phyloP scores from a whole-genome alignment of 108 stramenopile species.

The Fragilaria radians region DNA sequence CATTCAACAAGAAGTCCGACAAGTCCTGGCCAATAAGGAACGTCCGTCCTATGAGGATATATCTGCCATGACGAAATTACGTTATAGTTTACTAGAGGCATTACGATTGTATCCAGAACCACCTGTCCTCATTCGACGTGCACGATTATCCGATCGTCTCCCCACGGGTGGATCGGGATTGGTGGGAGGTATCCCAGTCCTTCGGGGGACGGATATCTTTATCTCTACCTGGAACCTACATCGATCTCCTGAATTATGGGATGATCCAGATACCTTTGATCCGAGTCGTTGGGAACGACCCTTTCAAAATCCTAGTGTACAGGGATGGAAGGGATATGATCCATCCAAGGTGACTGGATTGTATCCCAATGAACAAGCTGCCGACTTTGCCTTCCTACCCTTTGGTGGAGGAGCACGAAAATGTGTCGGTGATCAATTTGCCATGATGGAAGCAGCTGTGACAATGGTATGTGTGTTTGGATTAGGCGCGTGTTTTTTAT shows the following conservation, averaged over 20 bases:
- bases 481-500: too few relatives aligned
- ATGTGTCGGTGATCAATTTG: conserved; percentile 91
- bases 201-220: conserved; percentile 90
- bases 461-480: conserved; percentile 69
- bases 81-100: conserved; percentile 72
- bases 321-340: conserved; percentile 79
- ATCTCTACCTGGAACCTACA: conserved; percentile 89
- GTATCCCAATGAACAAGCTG: conserved; percentile 78
- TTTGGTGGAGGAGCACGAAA: conserved; percentile 87
- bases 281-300: conserved; percentile 84
- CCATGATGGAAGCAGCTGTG: conserved; percentile 80
- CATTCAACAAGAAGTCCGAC: conserved; percentile 76
- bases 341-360: conserved; percentile 68
- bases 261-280: conserved; percentile 77
- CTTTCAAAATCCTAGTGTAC: conserved; percentile 60
- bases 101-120: conserved; percentile 87
- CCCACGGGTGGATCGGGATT: conserved; percentile 67
- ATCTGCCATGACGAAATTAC: conserved; percentile 70
- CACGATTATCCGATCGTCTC: conserved; percentile 69
- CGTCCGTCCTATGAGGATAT: conserved; percentile 83
- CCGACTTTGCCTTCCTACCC: conserved; percentile 87
- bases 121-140: conserved; percentile 82
- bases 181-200: conserved; percentile 60
- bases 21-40: conserved; percentile 66
- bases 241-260: conserved; percentile 79